Evolutionary conservation across 2,329 filamentous ascomycete species (phyloP).

Genomic region (Arthrocladium fulminans): DNA sequence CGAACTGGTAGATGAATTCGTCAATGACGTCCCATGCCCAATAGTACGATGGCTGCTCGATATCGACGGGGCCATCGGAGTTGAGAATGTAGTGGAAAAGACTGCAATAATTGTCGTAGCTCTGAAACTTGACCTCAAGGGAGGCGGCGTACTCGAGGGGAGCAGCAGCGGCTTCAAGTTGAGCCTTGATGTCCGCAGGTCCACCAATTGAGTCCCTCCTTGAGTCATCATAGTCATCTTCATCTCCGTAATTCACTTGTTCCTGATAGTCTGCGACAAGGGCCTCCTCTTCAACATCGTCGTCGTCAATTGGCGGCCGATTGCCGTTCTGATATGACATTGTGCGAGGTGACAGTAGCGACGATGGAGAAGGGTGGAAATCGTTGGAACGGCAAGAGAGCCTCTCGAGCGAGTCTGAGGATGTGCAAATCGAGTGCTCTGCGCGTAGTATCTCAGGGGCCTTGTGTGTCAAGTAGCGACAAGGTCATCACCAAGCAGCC

Average conservation of each 20-base stretch:
- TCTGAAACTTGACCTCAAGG: conserved; percentile 93
- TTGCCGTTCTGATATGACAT: conserved; percentile 41
- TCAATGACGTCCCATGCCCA: conserved; percentile 99
- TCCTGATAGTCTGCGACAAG: conserved; percentile 93
- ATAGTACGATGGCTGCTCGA: conserved; percentile 95
- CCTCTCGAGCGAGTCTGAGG: neutral
- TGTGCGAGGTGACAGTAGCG: neutral
- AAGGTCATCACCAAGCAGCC: neutral
- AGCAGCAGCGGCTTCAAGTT: conserved; percentile 82
- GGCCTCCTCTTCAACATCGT: conserved; percentile 90
- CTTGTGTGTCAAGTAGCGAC: neutral
- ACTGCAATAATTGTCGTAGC: conserved; percentile 99
- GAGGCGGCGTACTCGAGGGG: conserved; percentile 93
- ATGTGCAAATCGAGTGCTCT: no score
- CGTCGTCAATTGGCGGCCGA: conserved; percentile 51
- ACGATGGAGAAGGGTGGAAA: neutral
- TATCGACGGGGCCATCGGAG: conserved; percentile 95
- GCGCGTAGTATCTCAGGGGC: no score
- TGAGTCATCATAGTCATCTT: conserved; percentile 66
- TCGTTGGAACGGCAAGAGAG: neutral
- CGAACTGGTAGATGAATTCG: conserved; percentile 99
- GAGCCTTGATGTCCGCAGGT: conserved; percentile 83
- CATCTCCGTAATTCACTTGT: conserved; percentile 89
- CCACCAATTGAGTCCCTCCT: conserved; percentile 60
- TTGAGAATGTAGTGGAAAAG: conserved; percentile 99